Evolutionary conservation across 768 basidiomycete genomes (phyloP).

Genomic region (Leccinum variicolor): DNA sequence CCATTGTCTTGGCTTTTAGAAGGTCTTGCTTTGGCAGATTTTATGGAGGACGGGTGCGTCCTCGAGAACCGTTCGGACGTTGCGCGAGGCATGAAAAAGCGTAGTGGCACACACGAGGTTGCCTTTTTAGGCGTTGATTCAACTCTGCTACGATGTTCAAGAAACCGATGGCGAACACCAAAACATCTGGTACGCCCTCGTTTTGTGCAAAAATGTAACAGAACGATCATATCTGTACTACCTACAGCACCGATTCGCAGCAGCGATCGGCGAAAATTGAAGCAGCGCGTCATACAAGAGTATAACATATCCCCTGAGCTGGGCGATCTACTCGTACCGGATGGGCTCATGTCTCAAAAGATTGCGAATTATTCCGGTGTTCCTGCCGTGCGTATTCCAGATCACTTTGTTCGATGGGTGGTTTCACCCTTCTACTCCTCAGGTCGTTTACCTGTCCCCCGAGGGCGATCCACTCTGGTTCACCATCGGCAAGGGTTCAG

Average conservation of each 20-base stretch:
- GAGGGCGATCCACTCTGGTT: conserved; percentile 81
- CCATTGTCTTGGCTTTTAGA: conserved; percentile 39
- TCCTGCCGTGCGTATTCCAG: conserved; percentile 47
- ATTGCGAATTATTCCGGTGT: conserved; percentile 63
- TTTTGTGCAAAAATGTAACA: not conserved
- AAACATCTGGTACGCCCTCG: conserved; percentile 51
- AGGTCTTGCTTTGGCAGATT: conserved; percentile 27
- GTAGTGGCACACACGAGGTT: not conserved
- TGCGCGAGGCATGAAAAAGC: conserved; percentile 68
- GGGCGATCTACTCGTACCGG: conserved; percentile 70
- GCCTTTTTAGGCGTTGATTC: conserved; percentile 15
- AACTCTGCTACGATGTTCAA: conserved; percentile 62
- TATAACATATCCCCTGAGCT: conserved; percentile 53
- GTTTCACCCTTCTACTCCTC: not conserved
- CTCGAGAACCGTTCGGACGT: conserved; percentile 71
- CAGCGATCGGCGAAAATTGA: conserved; percentile 73
- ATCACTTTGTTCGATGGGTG: not conserved
- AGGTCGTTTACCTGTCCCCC: conserved; percentile 63
- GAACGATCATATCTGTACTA: not conserved
- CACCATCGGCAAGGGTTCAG: conserved; percentile 60
- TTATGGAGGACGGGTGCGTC: conserved; percentile 62
- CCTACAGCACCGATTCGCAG: conserved; percentile 58
- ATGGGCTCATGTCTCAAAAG: conserved; percentile 65
- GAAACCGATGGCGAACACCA: conserved; percentile 63
- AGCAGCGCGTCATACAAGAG: conserved; percentile 48